Percentiles rank a stretch among this genome's conserved stretches.
phyloP scores from a whole-genome alignment of 352 stramenopile genomes.

The Pythium monospermum region DNA sequence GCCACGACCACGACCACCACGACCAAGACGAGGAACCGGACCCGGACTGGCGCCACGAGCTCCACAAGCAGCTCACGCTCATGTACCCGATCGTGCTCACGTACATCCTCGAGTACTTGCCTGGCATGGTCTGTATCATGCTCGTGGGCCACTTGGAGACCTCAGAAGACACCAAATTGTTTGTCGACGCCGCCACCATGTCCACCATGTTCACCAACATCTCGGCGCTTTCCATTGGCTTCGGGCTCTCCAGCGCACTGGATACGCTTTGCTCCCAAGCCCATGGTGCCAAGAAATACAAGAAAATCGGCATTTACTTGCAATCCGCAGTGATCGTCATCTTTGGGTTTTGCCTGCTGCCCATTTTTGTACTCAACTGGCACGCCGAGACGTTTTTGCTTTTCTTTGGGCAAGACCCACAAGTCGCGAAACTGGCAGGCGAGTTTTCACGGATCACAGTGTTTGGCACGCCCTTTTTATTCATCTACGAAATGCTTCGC shows the following conservation, averaged over 20 bases:
- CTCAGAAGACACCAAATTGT: slow-evolving; percentile 44
- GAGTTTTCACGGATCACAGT: slow-evolving; percentile 57
- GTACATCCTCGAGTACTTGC: slow-evolving; percentile 48
- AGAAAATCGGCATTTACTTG: slow-evolving; percentile 76
- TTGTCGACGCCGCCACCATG: slow-evolving; percentile 53
- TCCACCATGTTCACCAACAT: slow-evolving; percentile 78
- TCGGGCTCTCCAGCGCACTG: slow-evolving; percentile 65
- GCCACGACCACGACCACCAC: slow-evolving; percentile 24
- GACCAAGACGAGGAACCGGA: slow-evolving; percentile 39
- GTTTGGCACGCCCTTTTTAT: slow-evolving; percentile 72
- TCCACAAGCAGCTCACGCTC: slow-evolving; percentile 37
- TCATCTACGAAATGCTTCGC: slow-evolving; percentile 68
- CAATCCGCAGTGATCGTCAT: slow-evolving; percentile 60
- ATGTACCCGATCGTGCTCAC: slow-evolving; percentile 45
- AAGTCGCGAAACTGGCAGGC: slow-evolving; percentile 47
- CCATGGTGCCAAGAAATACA: slow-evolving; percentile 47
- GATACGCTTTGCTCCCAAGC: slow-evolving; percentile 80
- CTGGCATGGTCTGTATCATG: slow-evolving; percentile 53
- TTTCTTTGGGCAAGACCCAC: slow-evolving; percentile 42
- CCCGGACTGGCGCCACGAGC: slow-evolving; percentile 36
- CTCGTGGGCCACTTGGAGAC: slow-evolving; percentile 62
- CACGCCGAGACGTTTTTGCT: slow-evolving; percentile 50
- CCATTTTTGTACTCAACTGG: slow-evolving; percentile 60
- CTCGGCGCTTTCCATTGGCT: slow-evolving; percentile 60
- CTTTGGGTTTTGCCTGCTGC: slow-evolving; percentile 31